Percentiles rank a stretch among this genome's conserved stretches.
Evolutionary conservation across 306 rosid genomes (phyloP).

Genomic region (Cucurbita pepo): DNA sequence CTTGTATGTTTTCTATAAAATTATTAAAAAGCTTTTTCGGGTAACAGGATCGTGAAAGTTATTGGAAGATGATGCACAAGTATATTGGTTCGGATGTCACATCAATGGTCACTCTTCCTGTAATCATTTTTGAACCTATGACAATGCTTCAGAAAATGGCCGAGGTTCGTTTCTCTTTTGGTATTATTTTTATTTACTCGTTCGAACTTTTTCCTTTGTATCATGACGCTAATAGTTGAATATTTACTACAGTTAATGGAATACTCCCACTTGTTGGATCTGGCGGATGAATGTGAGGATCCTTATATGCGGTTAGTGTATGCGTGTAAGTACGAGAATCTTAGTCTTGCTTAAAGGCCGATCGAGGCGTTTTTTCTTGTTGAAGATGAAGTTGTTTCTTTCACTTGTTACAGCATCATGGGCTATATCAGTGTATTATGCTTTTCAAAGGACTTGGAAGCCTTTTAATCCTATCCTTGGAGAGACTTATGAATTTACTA

Average conservation of each 20-base stretch:
- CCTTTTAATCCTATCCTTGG: slow-evolving; percentile 96
- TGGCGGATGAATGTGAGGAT: slow-evolving; percentile 76
- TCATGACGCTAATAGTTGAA: slow-evolving; percentile 7
- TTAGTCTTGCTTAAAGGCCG: not conserved
- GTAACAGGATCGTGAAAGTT: slow-evolving; percentile 70
- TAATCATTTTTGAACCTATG: slow-evolving; percentile 87
- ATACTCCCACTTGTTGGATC: slow-evolving; percentile 68
- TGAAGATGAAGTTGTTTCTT: slow-evolving; percentile 4
- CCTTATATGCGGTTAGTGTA: slow-evolving; percentile 66
- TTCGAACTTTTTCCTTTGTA: not conserved
- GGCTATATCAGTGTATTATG: slow-evolving; percentile 88
- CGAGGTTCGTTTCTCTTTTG: slow-evolving; percentile 42
- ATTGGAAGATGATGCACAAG: slow-evolving; percentile 94
- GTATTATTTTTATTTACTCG: not conserved
- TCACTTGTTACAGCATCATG: slow-evolving; percentile 51
- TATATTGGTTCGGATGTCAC: slow-evolving; percentile 75
- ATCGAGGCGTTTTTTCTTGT: not conserved
- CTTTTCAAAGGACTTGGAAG: slow-evolving; percentile 92
- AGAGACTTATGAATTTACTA: slow-evolving; percentile 76
- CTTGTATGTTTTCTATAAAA: not conserved
- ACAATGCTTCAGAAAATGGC: slow-evolving; percentile 93
- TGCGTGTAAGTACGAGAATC: slow-evolving; percentile 42
- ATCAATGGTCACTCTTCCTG: slow-evolving; percentile 85
- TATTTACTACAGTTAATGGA: slow-evolving; percentile 65
- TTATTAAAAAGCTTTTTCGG: not conserved